These are phyloP conservation scores for Hsuehochloa calcarea DNA, from an alignment of 176 grass and related monocot species.

Conservation along the genomic window DNA sequence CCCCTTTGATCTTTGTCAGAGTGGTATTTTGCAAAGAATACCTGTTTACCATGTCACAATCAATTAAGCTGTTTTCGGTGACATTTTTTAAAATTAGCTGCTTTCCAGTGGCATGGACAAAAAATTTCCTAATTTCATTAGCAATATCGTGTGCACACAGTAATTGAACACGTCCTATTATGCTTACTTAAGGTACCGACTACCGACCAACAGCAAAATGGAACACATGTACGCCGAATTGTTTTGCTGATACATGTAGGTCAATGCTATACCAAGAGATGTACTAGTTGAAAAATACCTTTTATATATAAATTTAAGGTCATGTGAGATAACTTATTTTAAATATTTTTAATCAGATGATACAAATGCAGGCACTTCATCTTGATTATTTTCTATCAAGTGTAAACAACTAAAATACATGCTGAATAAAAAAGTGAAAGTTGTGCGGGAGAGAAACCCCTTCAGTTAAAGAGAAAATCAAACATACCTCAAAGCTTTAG, in stretches of 20 bases:
- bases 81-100: neutral
- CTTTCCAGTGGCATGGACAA: neutral
- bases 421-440: conserved; percentile 3
- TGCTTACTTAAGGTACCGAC: conserved; percentile 7
- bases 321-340: neutral
- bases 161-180: neutral
- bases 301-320: conserved; percentile 4
- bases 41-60: conserved; percentile 7
- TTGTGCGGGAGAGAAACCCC: neutral
- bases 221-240: neutral
- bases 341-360: conserved; percentile 1
- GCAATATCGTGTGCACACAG: neutral
- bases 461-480: conserved; percentile 11
- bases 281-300: neutral
- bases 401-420: conserved; percentile 8
- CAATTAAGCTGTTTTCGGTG: neutral
- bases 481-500: conserved; percentile 93
- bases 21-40: neutral
- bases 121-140: neutral
- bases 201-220: neutral
- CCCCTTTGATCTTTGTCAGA: neutral
- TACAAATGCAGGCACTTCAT: neutral
- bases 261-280: neutral
- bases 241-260: neutral
- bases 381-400: conserved; percentile 10